A percentile compares a stretch with the other conserved stretches of the same genome.
Evolutionary conservation across 345 rosid species (phyloP).

Genomic region (Lepidium africanum): DNA sequence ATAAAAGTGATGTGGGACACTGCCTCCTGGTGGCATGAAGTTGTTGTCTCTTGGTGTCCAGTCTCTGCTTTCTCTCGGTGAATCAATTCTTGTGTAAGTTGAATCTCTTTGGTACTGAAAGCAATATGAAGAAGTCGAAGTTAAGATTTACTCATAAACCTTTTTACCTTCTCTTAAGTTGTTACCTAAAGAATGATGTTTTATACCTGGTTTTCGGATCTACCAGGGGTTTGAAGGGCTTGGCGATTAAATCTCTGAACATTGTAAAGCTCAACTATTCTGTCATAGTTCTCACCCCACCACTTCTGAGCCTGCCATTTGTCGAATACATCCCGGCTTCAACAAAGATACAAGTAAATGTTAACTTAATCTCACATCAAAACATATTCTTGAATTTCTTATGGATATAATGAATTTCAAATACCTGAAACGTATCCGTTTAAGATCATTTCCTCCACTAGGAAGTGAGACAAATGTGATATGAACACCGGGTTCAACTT

Average conservation of each 20-base stretch:
- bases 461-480: slow-evolving; percentile 91
- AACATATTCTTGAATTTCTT: neutral
- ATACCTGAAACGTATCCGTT: slow-evolving; percentile 93
- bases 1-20: slow-evolving; percentile 32
- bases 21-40: slow-evolving; percentile 25
- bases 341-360: slow-evolving; percentile 10
- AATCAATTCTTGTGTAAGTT: slow-evolving; percentile 55
- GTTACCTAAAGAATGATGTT: neutral
- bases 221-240: slow-evolving; percentile 78
- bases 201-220: slow-evolving; percentile 85
- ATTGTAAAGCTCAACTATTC: slow-evolving; percentile 96
- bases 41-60: slow-evolving; percentile 65
- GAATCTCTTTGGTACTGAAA: slow-evolving; percentile 64
- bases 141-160: neutral
- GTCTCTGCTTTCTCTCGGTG: slow-evolving; percentile 56
- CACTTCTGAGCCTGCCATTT: slow-evolving; percentile 98
- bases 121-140: neutral
- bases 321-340: slow-evolving; percentile 92
- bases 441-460: slow-evolving; percentile 87
- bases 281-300: slow-evolving; percentile 97
- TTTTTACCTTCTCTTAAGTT: neutral
- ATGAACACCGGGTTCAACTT: slow-evolving; percentile 97
- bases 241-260: slow-evolving; percentile 96
- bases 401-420: neutral
- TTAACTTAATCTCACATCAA: neutral